phyloP scores from a whole-genome alignment of 2,329 filamentous ascomycete genomes.

The Fusarium sp. region DNA sequence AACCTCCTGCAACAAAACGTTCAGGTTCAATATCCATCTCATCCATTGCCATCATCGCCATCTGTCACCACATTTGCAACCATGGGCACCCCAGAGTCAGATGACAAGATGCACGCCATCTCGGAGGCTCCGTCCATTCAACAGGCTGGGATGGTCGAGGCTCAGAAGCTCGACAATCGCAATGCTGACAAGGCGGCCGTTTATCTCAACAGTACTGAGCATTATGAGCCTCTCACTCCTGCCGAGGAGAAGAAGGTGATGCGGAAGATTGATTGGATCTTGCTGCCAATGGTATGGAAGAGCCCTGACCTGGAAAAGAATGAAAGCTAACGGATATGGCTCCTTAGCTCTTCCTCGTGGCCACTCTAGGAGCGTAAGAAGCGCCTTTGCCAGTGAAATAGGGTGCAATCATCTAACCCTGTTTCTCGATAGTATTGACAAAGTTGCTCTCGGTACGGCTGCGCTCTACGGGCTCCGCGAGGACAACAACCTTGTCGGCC shows the following conservation, averaged over 20 bases:
- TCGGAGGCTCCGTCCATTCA: not conserved
- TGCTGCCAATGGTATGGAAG: not conserved
- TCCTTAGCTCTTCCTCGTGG: slow-evolving; percentile 6
- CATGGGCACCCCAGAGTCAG: not conserved
- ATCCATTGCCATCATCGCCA: not conserved
- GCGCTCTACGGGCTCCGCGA: slow-evolving; percentile 16
- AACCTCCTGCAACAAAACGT: not conserved
- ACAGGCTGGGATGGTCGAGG: not conserved
- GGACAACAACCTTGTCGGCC: slow-evolving; percentile 16
- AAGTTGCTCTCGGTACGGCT: slow-evolving; percentile 12
- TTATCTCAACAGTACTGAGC: slow-evolving; percentile 6
- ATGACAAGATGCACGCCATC: slow-evolving; percentile 6
- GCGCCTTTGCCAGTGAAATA: not conserved
- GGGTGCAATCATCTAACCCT: not conserved
- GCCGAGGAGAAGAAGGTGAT: slow-evolving; percentile 12
- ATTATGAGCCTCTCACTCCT: slow-evolving; percentile 5
- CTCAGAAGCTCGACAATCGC: slow-evolving; percentile 6
- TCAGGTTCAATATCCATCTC: not conserved
- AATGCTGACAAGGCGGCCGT: slow-evolving; percentile 7
- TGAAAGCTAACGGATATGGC: not conserved
- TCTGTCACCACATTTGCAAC: not conserved
- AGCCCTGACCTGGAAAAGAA: not conserved
- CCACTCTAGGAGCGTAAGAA: slow-evolving; percentile 12
- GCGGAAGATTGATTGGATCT: slow-evolving; percentile 4
- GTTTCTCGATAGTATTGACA: slow-evolving; percentile 2